Conservation (phyloP, 108 stramenopile genomes). For the Phaeodactylum tricornutum region DNA sequence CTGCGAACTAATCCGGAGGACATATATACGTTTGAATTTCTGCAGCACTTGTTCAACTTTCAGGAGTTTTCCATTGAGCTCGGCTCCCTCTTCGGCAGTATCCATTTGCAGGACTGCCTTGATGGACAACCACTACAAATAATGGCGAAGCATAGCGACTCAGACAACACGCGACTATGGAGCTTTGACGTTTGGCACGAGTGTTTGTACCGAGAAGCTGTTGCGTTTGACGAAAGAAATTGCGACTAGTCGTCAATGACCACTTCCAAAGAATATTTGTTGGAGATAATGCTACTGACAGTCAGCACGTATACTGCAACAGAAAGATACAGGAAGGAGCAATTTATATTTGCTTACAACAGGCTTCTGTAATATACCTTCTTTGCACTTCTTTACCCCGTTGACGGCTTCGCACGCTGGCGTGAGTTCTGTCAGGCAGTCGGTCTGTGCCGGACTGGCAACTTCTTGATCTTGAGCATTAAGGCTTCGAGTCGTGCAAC, state of each 20-base stretch:
- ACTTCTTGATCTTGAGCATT: too few relatives aligned
- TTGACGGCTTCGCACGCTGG: too few relatives aligned
- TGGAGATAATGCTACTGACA: neutral
- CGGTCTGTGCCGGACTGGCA: too few relatives aligned
- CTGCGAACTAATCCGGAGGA: conserved; percentile 31
- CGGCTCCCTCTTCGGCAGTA: conserved; percentile 47
- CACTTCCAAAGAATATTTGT: neutral
- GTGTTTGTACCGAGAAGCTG: conserved; percentile 28
- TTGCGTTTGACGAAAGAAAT: neutral
- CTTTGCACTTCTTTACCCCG: too few relatives aligned
- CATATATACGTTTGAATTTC: conserved; percentile 79
- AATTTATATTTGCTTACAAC: neutral
- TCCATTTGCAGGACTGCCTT: conserved; percentile 37
- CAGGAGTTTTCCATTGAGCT: conserved; percentile 61
- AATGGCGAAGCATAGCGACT: conserved; percentile 23
- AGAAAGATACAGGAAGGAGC: neutral
- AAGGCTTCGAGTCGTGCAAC: too few relatives aligned
- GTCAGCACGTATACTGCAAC: neutral
- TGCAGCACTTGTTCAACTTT: conserved; percentile 77
- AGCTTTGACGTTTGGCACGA: conserved; percentile 78
- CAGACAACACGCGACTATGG: conserved; percentile 28
- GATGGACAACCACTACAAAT: conserved; percentile 67
- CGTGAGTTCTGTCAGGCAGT: too few relatives aligned
- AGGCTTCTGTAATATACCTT: neutral
- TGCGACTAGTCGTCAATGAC: neutral